Evolutionary conservation across 768 basidiomycete genomes (phyloP).

Genomic region (Lactarius akahatsu): DNA sequence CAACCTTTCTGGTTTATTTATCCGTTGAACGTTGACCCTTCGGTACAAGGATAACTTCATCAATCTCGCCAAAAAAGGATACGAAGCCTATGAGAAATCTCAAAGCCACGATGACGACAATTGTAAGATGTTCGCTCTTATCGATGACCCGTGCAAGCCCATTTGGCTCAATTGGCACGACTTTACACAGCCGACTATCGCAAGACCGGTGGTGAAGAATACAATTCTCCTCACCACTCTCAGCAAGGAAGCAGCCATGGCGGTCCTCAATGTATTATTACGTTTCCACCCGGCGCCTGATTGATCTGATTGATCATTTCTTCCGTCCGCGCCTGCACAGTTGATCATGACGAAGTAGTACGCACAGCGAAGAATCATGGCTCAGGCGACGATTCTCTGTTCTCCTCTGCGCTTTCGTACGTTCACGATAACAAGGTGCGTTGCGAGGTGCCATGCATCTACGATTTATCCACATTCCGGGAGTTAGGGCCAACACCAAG

Average conservation of each 20-base stretch:
- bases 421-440: constrained; percentile 52
- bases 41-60: constrained; percentile 60
- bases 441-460: not conserved
- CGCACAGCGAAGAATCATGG: constrained; percentile 54
- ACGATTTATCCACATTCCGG: not conserved
- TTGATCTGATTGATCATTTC: constrained; percentile 14
- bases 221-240: constrained; percentile 54
- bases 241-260: constrained; percentile 17
- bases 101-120: constrained; percentile 41
- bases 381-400: constrained; percentile 57
- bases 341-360: constrained; percentile 62
- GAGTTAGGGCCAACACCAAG: constrained; percentile 51
- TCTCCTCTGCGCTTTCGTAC: constrained; percentile 54
- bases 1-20: not conserved
- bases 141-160: constrained; percentile 4
- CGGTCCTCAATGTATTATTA: constrained; percentile 31
- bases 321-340: constrained; percentile 39
- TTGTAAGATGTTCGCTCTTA: constrained; percentile 31
- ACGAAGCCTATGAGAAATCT: constrained; percentile 46
- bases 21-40: not conserved
- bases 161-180: constrained; percentile 19
- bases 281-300: constrained; percentile 1
- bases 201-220: constrained; percentile 66
- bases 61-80: constrained; percentile 67
- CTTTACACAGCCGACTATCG: constrained; percentile 15